A percentile compares a stretch with the other conserved stretches of the same genome.
phyloP scores from a whole-genome alignment of 2,329 filamentous ascomycete genomes.

The Aspergillus sp. region DNA sequence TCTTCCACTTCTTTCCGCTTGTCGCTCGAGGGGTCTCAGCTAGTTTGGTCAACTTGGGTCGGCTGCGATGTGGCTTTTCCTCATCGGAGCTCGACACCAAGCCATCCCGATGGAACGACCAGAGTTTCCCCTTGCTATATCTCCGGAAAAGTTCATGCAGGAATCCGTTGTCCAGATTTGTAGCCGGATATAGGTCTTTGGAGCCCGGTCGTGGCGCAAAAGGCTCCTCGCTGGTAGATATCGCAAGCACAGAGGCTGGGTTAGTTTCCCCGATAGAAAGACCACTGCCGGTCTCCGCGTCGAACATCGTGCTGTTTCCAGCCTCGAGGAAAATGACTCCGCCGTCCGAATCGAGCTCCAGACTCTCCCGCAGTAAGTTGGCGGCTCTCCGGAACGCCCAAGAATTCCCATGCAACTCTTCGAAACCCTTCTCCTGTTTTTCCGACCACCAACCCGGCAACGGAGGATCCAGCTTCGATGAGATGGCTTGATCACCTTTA shows the following conservation, averaged over 20 bases:
- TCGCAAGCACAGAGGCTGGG: constrained; percentile 33
- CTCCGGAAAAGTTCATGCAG: constrained; percentile 38
- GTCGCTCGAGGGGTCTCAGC: constrained; percentile 19
- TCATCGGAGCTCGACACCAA: constrained; percentile 46
- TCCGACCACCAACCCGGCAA: constrained; percentile 33
- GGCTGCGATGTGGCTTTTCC: constrained; percentile 26
- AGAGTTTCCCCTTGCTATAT: constrained; percentile 50
- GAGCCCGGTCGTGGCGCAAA: constrained; percentile 33
- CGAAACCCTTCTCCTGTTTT: constrained; percentile 24
- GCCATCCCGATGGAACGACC: constrained; percentile 48
- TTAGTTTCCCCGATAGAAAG: constrained; percentile 25
- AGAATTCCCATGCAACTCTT: constrained; percentile 37
- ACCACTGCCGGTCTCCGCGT: constrained; percentile 30
- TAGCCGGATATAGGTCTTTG: constrained; percentile 24
- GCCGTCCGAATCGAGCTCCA: constrained; percentile 45
- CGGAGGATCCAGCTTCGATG: constrained; percentile 26
- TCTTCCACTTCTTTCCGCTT: constrained; percentile 29
- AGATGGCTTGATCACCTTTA: constrained; percentile 26
- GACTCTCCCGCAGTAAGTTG: constrained; percentile 48
- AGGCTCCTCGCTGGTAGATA: constrained; percentile 36
- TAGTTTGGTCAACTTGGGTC: constrained; percentile 10
- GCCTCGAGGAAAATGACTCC: constrained; percentile 44
- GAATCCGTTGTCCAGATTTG: constrained; percentile 32
- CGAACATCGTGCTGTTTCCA: constrained; percentile 25
- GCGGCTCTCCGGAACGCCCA: constrained; percentile 51